Evolutionary conservation across 768 basidiomycete species (phyloP), one percentile per base, ranked within the genome.

Genomic region (Naganishia friedmannii): DNA sequence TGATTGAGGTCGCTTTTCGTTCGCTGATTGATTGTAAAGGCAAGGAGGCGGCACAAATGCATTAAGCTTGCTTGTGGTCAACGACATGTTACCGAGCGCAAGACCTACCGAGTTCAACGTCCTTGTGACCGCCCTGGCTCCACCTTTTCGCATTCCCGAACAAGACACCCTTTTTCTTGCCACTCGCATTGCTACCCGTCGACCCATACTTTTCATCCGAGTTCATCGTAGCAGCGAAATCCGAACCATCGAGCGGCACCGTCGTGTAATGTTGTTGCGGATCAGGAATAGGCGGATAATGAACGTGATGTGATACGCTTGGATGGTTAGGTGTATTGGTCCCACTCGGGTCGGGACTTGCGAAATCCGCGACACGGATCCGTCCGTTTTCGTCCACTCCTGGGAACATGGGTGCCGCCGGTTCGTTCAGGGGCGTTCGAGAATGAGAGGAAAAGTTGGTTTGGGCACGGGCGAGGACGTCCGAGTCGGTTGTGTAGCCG

Each of bases 371-470:
- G 7, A 46, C 56, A 29, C 58, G 56, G 57, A 69, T 51, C 17
- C 56, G 45, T 26, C 68, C 56, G 28, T 31, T 28, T 21, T 69
- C 42, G 45, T 68, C 37, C 31, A 56, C 37, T 4, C 67, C 55
- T 10, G 53, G 53, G 29, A 46, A 42, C 19, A 12, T 28, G 12
- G 65, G 48, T 6, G 51, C 21, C 6, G 68, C 12, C 34, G 34
- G 57, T 6, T 29, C 45, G 23, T 46, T 69, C 42, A 69, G n/a
- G n/a, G 68, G 68, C 31, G 51, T 48, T 23, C 57, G 68, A 3
- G 68, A 69, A 69, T 69, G 68, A 13, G 39, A 8, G 45, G 56
- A 60, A 21, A 53, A 57, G 39, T 68, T 57, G 37, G 54, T 68
- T 32, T 56, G 55, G 0, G 53, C 55, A 39, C 67, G 53, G 23